phyloP scores from a whole-genome alignment of 768 basidiomycete species.

The Lactifluus pinguis region DNA sequence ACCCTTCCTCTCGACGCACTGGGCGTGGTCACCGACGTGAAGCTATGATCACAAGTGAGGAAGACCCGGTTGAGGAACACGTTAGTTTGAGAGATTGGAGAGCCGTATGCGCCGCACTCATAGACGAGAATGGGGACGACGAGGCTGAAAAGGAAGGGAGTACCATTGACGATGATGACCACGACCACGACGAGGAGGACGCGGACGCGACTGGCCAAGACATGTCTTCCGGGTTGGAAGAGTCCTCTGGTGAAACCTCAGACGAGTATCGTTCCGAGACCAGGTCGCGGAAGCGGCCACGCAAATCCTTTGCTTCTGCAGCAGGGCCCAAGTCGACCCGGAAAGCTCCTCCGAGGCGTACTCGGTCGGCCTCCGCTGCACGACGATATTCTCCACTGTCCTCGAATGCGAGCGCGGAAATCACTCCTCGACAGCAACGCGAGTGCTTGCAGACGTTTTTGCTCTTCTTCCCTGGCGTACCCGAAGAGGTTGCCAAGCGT shows the following conservation, averaged over 20 bases:
- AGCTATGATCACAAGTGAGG: constrained; percentile 19
- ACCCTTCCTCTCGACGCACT: neutral
- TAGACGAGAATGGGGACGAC: constrained; percentile 29
- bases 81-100: constrained; percentile 70
- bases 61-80: constrained; percentile 23
- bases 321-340: neutral
- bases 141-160: constrained; percentile 24
- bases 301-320: neutral
- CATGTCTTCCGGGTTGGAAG: constrained; percentile 22
- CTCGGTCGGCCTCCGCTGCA: neutral
- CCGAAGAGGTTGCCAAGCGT: constrained; percentile 35
- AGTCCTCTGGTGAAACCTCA: constrained; percentile 15
- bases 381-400: neutral
- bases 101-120: constrained; percentile 66
- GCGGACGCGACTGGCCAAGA: constrained; percentile 24
- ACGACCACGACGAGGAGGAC: neutral
- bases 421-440: constrained; percentile 45
- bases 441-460: constrained; percentile 52
- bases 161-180: constrained; percentile 21
- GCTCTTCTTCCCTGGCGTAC: constrained; percentile 60
- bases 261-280: constrained; percentile 9
- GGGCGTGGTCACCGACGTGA: neutral
- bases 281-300: constrained; percentile 10
- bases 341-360: constrained; percentile 2
- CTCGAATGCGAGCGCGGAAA: constrained; percentile 5